These are phyloP conservation scores for Colletotrichum sublineola DNA, from an alignment of 2,329 filamentous ascomycete species.

Conservation along the genomic window DNA sequence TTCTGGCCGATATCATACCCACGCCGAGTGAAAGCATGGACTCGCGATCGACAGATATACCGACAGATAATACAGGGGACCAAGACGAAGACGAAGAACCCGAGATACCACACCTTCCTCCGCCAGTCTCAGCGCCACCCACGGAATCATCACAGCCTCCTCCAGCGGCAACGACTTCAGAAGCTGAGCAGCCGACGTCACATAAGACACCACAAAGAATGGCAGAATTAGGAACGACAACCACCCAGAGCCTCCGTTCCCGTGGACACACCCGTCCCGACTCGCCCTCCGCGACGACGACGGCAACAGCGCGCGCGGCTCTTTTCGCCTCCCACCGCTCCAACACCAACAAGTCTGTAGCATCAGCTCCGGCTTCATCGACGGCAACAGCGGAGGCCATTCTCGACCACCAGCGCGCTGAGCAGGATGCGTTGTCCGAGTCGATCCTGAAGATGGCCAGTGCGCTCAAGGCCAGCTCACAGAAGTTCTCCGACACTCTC, in stretches of 20 bases:
- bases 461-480: conserved; percentile 80
- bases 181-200: conserved; percentile 22
- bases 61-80: conserved; percentile 44
- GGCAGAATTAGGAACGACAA: conserved; percentile 37
- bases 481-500: conserved; percentile 78
- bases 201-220: conserved; percentile 47
- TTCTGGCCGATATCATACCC: conserved; percentile 66
- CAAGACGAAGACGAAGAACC: conserved; percentile 35
- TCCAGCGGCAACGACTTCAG: background rate
- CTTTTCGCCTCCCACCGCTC: conserved; percentile 58
- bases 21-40: conserved; percentile 68
- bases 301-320: conserved; percentile 57
- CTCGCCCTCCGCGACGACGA: conserved; percentile 45
- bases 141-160: background rate
- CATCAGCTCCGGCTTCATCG: conserved; percentile 53
- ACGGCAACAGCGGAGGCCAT: conserved; percentile 76
- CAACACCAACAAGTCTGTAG: conserved; percentile 44
- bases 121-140: conserved; percentile 16
- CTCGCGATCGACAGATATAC: conserved; percentile 47
- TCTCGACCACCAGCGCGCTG: conserved; percentile 80
- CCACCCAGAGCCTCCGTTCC: conserved; percentile 52
- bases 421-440: conserved; percentile 86
- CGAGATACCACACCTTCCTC: conserved; percentile 27
- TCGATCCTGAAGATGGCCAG: conserved; percentile 86
- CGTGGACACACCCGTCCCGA: conserved; percentile 46